Conservation (phyloP, 495 filamentous ascomycete genomes). For the Paragyromitra xinjiangensis region DNA sequence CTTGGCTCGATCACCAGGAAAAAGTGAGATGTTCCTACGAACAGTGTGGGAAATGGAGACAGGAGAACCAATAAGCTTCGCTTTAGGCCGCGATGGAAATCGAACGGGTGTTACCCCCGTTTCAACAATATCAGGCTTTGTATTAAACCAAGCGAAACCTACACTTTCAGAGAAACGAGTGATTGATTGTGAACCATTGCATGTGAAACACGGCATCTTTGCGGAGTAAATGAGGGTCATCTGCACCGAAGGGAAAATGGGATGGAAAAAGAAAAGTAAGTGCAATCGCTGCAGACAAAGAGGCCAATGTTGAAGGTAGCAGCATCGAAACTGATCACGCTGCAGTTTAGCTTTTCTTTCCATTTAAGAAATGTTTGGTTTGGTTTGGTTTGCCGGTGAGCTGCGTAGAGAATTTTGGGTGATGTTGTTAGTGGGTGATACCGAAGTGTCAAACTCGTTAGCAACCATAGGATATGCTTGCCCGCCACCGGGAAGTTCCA, state of each 20-base stretch:
- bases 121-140: constrained; percentile 24
- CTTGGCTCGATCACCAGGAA: constrained; percentile 22
- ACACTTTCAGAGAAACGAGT: constrained; percentile 28
- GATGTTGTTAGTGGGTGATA: constrained; percentile 26
- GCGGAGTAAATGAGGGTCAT: constrained; percentile 36
- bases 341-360: constrained; percentile 17
- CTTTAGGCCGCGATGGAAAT: not conserved
- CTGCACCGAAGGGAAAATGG: constrained; percentile 41
- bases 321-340: constrained; percentile 2
- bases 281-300: constrained; percentile 29
- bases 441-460: constrained; percentile 27
- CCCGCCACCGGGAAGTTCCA: constrained; percentile 37
- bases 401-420: constrained; percentile 28
- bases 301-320: constrained; percentile 32
- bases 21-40: constrained; percentile 6
- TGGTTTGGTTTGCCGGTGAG: constrained; percentile 26
- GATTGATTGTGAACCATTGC: constrained; percentile 37
- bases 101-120: not conserved
- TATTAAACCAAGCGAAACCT: constrained; percentile 11
- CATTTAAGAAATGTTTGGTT: constrained; percentile 25
- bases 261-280: constrained; percentile 28
- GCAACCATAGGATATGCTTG: constrained; percentile 34
- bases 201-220: constrained; percentile 49
- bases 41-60: not conserved
- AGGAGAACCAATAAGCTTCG: constrained; percentile 15